These are phyloP conservation scores for Neobulgaria alba DNA, from an alignment of 2,329 filamentous ascomycete species.

Conservation along the genomic window DNA sequence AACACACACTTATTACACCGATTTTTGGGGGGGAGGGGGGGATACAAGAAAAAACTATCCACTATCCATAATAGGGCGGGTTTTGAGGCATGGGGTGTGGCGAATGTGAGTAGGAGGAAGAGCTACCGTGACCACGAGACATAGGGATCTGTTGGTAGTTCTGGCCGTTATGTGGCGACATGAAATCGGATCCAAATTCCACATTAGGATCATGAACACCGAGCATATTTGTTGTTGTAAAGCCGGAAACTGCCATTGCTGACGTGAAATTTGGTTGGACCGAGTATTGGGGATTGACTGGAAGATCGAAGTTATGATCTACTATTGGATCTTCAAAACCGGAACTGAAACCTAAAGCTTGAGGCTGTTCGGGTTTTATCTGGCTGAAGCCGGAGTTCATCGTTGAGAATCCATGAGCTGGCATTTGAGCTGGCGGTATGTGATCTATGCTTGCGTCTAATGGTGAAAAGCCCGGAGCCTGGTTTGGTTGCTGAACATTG, in stretches of 20 bases:
- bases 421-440: slow-evolving; percentile 13
- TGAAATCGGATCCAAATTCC: slow-evolving; percentile 16
- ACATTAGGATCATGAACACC: slow-evolving; percentile 15
- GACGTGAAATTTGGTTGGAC: slow-evolving; percentile 21
- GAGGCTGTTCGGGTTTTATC: slow-evolving; percentile 16
- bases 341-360: slow-evolving; percentile 14
- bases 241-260: slow-evolving; percentile 18
- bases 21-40: no score
- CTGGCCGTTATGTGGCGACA: slow-evolving; percentile 14
- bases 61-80: slow-evolving; percentile 16
- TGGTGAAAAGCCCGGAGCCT: slow-evolving; percentile 13
- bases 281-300: slow-evolving; percentile 14
- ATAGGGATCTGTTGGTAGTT: slow-evolving; percentile 22
- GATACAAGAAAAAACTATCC: no score
- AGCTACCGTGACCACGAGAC: slow-evolving; percentile 20
- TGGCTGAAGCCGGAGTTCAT: slow-evolving; percentile 15
- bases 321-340: slow-evolving; percentile 13
- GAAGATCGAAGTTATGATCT: slow-evolving; percentile 15
- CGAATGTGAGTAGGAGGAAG: slow-evolving; percentile 22
- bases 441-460: slow-evolving; percentile 11
- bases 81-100: slow-evolving; percentile 18
- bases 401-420: slow-evolving; percentile 14
- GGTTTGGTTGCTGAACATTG: slow-evolving; percentile 14
- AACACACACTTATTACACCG: slow-evolving; percentile 1
- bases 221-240: slow-evolving; percentile 19